Evolutionary conservation across 345 rosid genomes (phyloP).

Genomic region (Salix dunnii): DNA sequence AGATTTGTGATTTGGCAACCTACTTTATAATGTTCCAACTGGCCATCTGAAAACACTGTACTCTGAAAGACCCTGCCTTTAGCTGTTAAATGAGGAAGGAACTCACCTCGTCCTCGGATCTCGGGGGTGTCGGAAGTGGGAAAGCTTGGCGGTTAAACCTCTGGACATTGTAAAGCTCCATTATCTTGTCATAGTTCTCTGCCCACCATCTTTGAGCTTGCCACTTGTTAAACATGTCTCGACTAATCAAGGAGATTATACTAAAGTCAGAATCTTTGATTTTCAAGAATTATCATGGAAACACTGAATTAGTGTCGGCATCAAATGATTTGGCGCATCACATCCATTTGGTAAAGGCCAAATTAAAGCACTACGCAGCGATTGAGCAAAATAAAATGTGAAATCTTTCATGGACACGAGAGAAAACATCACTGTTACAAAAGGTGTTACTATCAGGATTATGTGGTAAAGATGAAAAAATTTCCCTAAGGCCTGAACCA

Average conservation of each 20-base stretch:
- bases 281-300: background rate
- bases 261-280: slow-evolving; percentile 16
- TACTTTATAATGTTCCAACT: background rate
- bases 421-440: background rate
- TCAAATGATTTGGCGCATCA: slow-evolving; percentile 4
- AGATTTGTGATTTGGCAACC: background rate
- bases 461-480: background rate
- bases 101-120: slow-evolving; percentile 33
- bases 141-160: slow-evolving; percentile 30
- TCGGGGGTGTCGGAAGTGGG: slow-evolving; percentile 31
- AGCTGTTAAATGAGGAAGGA: background rate
- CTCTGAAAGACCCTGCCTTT: background rate
- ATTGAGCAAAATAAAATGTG: background rate
- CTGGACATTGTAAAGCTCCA: slow-evolving; percentile 38
- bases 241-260: slow-evolving; percentile 47
- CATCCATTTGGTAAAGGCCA: background rate
- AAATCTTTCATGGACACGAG: background rate
- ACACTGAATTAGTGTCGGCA: slow-evolving; percentile 1
- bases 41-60: background rate
- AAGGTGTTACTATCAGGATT: background rate
- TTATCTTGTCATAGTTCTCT: slow-evolving; percentile 31
- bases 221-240: slow-evolving; percentile 31
- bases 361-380: background rate
- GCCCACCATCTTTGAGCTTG: slow-evolving; percentile 42
- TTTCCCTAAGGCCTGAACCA: background rate